Percentiles rank a stretch among this genome's conserved stretches.
phyloP scores from a whole-genome alignment of 164 flowering plant species.

The Dillenia turbinata region DNA sequence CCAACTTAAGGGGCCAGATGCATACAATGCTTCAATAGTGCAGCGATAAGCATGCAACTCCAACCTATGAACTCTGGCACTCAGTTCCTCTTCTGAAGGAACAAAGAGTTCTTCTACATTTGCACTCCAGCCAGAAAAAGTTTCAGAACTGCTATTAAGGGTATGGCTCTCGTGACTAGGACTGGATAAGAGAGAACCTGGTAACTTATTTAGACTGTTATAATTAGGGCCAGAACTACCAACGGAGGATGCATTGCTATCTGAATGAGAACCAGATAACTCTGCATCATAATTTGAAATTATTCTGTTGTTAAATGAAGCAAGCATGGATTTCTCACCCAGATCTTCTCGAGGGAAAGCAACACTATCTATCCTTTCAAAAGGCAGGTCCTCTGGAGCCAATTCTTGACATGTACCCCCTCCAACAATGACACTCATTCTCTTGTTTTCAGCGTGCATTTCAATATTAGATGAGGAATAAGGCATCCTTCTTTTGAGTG shows the following conservation, averaged over 20 bases:
- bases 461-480: too few species aligned
- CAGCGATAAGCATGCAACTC: conserved; percentile 88
- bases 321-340: conserved; percentile 47
- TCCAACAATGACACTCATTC: conserved; percentile 31
- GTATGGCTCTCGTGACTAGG: conserved; percentile 32
- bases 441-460: conserved; percentile 17
- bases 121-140: conserved; percentile 31
- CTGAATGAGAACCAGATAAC: conserved; percentile 19
- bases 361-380: conserved; percentile 53
- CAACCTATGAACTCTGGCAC: conserved; percentile 59
- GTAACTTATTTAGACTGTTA: conserved; percentile 21
- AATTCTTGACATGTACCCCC: conserved; percentile 22
- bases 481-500: conserved; percentile 34
- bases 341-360: conserved; percentile 39
- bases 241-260: conserved; percentile 56
- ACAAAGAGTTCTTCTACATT: conserved; percentile 28
- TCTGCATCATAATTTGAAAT: conserved; percentile 27
- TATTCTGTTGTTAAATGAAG: conserved; percentile 38
- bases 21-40: conserved; percentile 78
- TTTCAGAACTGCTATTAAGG: conserved; percentile 60
- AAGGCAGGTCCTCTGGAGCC: conserved; percentile 16
- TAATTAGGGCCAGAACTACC: conserved; percentile 72
- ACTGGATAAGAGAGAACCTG: conserved; percentile 16
- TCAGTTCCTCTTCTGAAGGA: conserved; percentile 40
- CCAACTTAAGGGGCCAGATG: conserved; percentile 95